Conservation (phyloP, 2,329 filamentous ascomycete genomes). For the Monilinia fructigena region DNA sequence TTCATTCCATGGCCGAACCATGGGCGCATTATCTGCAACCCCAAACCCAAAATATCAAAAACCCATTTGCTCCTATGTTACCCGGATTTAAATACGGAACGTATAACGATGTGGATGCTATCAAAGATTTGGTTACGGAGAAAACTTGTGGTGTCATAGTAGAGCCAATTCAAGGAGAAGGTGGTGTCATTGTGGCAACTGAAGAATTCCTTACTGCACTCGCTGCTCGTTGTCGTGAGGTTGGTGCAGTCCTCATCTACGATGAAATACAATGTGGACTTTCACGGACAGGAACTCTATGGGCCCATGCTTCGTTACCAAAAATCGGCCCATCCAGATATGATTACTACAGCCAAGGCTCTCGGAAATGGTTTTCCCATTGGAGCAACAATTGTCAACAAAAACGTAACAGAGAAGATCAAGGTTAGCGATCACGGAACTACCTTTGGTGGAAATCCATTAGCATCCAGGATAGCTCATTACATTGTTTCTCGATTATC, state of each 20-base stretch:
- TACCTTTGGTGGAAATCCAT: conserved; percentile 71
- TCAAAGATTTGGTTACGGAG: conserved; percentile 74
- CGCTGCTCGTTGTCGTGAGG: conserved; percentile 79
- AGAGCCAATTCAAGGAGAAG: conserved; percentile 96
- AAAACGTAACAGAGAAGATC: conserved; percentile 64
- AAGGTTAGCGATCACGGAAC: conserved; percentile 69
- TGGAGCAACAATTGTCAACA: conserved; percentile 68
- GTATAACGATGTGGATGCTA: conserved; percentile 75
- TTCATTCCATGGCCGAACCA: conserved; percentile 94
- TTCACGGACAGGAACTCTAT: conserved; percentile 80
- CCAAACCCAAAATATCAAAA: conserved; percentile 97
- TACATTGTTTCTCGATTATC: conserved; percentile 78
- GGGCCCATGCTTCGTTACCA: conserved; percentile 79
- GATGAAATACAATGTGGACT: conserved; percentile 98
- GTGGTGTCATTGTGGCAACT: conserved; percentile 80
- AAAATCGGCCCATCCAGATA: conserved; percentile 83
- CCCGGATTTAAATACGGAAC: conserved; percentile 86
- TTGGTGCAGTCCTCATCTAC: conserved; percentile 86
- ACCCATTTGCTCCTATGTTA: conserved; percentile 93
- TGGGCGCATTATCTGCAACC: conserved; percentile 92
- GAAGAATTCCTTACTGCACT: conserved; percentile 81
- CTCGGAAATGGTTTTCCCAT: conserved; percentile 96
- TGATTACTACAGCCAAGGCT: conserved; percentile 92
- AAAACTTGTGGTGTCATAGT: conserved; percentile 92
- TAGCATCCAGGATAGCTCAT: conserved; percentile 72